A percentile compares a stretch with the other conserved stretches of the same genome.
phyloP scores from a whole-genome alignment of 2,329 filamentous ascomycete species.

The Mollisiaceae sp. region DNA sequence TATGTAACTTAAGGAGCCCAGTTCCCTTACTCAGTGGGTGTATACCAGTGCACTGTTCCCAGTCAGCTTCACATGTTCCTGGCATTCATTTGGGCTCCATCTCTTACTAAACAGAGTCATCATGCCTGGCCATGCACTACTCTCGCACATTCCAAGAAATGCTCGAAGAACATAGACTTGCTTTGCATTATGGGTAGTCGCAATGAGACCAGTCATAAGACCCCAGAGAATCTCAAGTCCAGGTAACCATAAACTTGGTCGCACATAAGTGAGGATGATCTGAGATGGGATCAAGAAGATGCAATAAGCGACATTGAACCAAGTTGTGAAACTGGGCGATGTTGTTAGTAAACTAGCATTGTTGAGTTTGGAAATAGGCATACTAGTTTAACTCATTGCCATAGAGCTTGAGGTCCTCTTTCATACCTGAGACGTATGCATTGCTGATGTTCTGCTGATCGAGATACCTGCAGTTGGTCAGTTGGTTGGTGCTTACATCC shows the following conservation, averaged over 20 bases:
- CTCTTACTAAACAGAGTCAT: slow-evolving; percentile 48
- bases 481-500: slow-evolving; percentile 36
- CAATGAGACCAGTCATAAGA: slow-evolving; percentile 23
- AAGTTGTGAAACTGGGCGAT: slow-evolving; percentile 45
- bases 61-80: background rate
- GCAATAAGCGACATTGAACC: slow-evolving; percentile 47
- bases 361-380: background rate
- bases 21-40: slow-evolving; percentile 40
- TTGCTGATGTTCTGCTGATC: slow-evolving; percentile 43
- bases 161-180: slow-evolving; percentile 56
- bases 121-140: slow-evolving; percentile 39
- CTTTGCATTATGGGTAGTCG: slow-evolving; percentile 23
- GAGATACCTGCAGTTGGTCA: slow-evolving; percentile 49
- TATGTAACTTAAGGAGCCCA: no score
- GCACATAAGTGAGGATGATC: slow-evolving; percentile 46
- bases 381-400: slow-evolving; percentile 57
- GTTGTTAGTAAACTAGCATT: slow-evolving; percentile 3
- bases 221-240: slow-evolving; percentile 26
- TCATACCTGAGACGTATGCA: slow-evolving; percentile 42
- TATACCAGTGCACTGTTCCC: slow-evolving; percentile 41
- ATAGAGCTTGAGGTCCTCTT: slow-evolving; percentile 39
- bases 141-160: slow-evolving; percentile 50
- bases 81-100: background rate
- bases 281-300: slow-evolving; percentile 48
- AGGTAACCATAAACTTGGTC: slow-evolving; percentile 43